Evolutionary conservation across 2,329 filamentous ascomycete species (phyloP).

Genomic region (Cadophora gregata): DNA sequence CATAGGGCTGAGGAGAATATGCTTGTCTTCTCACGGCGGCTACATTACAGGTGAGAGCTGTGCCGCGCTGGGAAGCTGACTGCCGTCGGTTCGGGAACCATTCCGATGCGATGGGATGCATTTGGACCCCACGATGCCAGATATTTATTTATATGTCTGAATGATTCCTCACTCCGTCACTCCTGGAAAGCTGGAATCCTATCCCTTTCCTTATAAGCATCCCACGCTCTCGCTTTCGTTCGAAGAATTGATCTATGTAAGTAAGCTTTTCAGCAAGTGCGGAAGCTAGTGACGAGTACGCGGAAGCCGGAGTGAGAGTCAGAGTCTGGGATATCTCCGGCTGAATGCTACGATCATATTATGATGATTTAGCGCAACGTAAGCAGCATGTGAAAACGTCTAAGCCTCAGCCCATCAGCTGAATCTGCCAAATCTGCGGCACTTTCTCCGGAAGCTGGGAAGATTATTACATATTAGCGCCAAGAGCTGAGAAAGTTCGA

Average conservation of each 20-base stretch:
- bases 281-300: no score
- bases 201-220: no score
- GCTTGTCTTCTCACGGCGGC: slow-evolving; percentile 1
- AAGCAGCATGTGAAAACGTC: no score
- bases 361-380: no score
- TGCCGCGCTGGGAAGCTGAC: background rate
- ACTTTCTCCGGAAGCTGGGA: background rate
- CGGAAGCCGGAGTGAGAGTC: no score
- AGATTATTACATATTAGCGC: background rate
- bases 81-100: background rate
- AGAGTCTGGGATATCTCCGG: no score
- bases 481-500: background rate
- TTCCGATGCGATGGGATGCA: background rate
- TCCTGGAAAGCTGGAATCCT: no score
- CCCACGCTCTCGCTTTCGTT: background rate
- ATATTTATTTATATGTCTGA: background rate
- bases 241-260: no score
- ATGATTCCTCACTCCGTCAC: background rate
- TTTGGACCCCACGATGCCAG: background rate
- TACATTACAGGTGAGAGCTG: background rate
- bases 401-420: background rate
- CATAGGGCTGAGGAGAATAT: slow-evolving; percentile 7
- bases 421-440: background rate
- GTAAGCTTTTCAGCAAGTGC: no score
- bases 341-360: no score